These are phyloP conservation scores for Penicillium verrucosum DNA, from an alignment of 2,329 filamentous ascomycete species.

Conservation along the genomic window DNA sequence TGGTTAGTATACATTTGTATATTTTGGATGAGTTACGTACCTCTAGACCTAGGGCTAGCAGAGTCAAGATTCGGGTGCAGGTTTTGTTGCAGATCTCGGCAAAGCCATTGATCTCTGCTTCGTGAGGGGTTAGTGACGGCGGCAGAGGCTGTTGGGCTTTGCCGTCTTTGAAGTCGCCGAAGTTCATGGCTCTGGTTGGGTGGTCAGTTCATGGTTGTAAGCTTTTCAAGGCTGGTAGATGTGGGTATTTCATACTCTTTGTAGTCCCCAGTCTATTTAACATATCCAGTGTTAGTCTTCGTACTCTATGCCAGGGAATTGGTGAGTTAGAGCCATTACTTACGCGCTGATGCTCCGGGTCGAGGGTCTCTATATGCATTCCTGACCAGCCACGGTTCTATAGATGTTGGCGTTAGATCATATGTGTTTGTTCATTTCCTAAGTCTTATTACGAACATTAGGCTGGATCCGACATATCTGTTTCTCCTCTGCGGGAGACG, in stretches of 20 bases:
- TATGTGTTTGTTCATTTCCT: not conserved
- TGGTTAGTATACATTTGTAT: not conserved
- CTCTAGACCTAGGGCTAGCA: constrained; percentile 74
- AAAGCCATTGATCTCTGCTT: constrained; percentile 64
- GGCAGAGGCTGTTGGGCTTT: constrained; percentile 77
- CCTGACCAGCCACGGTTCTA: constrained; percentile 85
- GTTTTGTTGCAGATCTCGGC: constrained; percentile 67
- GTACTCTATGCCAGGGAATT: not conserved
- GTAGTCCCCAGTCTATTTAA: constrained; percentile 68
- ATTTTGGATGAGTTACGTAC: constrained; percentile 38
- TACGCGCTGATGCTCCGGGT: constrained; percentile 77
- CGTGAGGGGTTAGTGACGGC: constrained; percentile 56
- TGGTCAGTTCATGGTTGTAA: constrained; percentile 4
- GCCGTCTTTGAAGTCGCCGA: constrained; percentile 69
- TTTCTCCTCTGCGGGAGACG: constrained; percentile 68
- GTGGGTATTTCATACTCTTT: constrained; percentile 66
- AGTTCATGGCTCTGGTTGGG: constrained; percentile 75
- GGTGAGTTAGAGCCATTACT: constrained; percentile 18
- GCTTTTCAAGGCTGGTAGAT: not conserved
- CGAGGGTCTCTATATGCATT: constrained; percentile 84
- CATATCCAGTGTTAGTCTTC: constrained; percentile 14
- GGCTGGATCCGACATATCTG: constrained; percentile 69
- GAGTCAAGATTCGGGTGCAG: constrained; percentile 67
- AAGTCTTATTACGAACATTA: constrained; percentile 40
- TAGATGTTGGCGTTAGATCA: not conserved